phyloP scores from a whole-genome alignment of 805 yeast genomes.

The Metschnikowia aberdeeniae region DNA sequence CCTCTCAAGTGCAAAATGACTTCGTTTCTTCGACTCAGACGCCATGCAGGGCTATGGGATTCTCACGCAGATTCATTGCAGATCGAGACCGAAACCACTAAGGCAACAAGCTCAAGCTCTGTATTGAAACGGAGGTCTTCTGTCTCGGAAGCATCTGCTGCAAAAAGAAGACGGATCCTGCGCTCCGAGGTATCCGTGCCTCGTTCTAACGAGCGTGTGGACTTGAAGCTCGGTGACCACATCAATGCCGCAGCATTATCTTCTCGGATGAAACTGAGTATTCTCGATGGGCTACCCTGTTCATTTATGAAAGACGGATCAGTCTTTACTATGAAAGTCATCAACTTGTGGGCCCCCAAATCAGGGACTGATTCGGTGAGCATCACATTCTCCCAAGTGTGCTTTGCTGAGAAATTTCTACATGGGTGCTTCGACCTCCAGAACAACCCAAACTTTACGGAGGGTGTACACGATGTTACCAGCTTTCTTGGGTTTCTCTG shows the following conservation, averaged over 20 bases:
- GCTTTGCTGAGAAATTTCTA: constrained; percentile 4
- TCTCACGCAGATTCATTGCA: not conserved
- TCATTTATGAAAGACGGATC: constrained; percentile 13
- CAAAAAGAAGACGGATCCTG: constrained; percentile 1
- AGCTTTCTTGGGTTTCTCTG: constrained; percentile 8
- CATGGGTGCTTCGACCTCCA: constrained; percentile 8
- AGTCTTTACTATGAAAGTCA: constrained; percentile 2
- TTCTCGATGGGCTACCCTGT: constrained; percentile 13
- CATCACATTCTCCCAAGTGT: constrained; percentile 9
- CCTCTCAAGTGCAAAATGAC: not conserved
- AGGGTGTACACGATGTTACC: not conserved
- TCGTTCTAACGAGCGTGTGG: not conserved
- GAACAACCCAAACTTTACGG: not conserved
- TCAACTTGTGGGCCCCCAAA: not conserved
- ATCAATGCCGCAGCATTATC: constrained; percentile 4
- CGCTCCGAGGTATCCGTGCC: not conserved
- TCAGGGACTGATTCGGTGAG: constrained; percentile 3
- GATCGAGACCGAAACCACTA: too few species aligned
- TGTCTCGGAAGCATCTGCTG: not conserved
- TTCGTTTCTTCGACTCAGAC: not conserved
- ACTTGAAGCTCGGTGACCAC: constrained; percentile 4
- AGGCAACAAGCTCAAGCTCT: not conserved
- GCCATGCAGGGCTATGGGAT: not conserved
- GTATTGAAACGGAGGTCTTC: not conserved
- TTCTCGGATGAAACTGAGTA: constrained; percentile 4